Evolutionary conservation across 2,329 filamentous ascomycete species (phyloP), one percentile per base, ranked within the genome.

Genomic region (Periconia macrospinosa): DNA sequence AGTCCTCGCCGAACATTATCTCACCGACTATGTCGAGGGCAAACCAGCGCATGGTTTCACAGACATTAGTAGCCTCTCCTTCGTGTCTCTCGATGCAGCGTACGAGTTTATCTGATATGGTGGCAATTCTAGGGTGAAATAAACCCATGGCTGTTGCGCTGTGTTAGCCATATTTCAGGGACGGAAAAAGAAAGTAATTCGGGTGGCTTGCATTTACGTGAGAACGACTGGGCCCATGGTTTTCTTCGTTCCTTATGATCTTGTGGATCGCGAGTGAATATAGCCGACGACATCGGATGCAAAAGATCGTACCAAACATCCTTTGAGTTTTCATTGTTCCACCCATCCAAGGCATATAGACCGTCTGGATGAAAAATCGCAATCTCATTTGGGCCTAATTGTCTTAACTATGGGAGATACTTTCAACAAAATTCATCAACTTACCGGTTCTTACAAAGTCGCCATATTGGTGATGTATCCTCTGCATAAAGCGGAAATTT

Each of bases 391-490:
- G 46, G 46, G 8, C 46, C 46, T 48, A 17, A 27, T 7, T 18
- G 10, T 11, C 10, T 13, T 48, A 7, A 48, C 3, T 37, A 8
- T 7, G 18, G 14, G 11, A 37, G 35, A 33, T 47, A 30, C 5
- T 35, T n/a, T n/a, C n/a, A n/a, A n/a, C n/a, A n/a, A n/a, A n/a
- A n/a, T n/a, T n/a, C n/a, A n/a, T n/a, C n/a, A n/a, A 30, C 20
- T 13, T 14, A 50, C 49, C 49, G 27, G 41, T 50, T 23, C 49
- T 20, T 5, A 50, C 49, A 19, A 50, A 37, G 18, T 42, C 27
- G 1, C 49, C 49, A 20, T 50, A 50, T 30, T 50, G 11, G 27
- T 42, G 35, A 10, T 41, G 27, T 30, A 50, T 14, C 40, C 30
- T 15, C 20, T 50, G 23, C 3, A 50, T 41, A 6, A 45, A 23